phyloP scores from a whole-genome alignment of 306 rosid species.

The Gillenia trifoliata region DNA sequence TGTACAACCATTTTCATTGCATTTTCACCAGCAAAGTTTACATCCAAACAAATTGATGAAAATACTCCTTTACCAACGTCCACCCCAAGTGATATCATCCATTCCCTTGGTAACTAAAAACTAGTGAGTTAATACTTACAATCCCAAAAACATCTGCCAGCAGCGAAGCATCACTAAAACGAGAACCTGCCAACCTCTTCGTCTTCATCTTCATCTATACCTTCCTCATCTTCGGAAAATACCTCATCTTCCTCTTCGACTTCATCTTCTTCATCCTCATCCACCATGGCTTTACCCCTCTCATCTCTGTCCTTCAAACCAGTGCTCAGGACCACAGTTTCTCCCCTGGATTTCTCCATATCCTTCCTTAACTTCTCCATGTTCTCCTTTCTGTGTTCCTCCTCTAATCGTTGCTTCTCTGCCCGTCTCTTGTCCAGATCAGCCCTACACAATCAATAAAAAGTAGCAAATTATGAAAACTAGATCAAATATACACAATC shows the following conservation, averaged over 20 bases:
- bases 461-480: background rate
- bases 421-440: conserved; percentile 80
- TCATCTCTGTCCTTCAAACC: conserved; percentile 56
- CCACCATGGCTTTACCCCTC: conserved; percentile 36
- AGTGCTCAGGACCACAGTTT: conserved; percentile 71
- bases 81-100: background rate
- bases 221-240: conserved; percentile 49
- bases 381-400: conserved; percentile 63
- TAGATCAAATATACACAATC: background rate
- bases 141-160: conserved; percentile 1
- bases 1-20: background rate
- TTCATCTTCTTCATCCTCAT: conserved; percentile 33
- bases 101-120: background rate
- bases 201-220: conserved; percentile 27
- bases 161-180: conserved; percentile 20
- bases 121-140: conserved; percentile 23
- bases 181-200: conserved; percentile 50
- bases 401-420: conserved; percentile 77
- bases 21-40: background rate
- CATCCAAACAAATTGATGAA: background rate
- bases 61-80: background rate
- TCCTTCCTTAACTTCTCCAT: conserved; percentile 71
- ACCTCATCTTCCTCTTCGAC: conserved; percentile 30
- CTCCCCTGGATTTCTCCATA: conserved; percentile 61
- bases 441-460: conserved; percentile 40